Base-by-base conservation (phyloP, 2,329 filamentous ascomycete genomes). In the Monascus ruber region DNA sequence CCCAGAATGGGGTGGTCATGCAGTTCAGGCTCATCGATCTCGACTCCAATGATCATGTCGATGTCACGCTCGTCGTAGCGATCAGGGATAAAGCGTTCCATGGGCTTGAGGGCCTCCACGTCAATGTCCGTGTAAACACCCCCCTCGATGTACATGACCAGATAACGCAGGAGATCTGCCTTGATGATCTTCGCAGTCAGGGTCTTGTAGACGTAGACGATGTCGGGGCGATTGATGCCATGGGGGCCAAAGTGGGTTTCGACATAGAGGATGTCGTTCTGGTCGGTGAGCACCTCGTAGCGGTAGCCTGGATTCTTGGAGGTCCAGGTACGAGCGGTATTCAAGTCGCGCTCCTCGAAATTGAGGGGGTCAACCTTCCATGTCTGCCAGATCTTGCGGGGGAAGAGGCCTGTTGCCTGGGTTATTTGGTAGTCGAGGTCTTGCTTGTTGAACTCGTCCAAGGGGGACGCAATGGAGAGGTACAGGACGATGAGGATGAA, bases 311-410 rank as follows among this genome's bases (percentile, higher is more conserved):
- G 80, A 49, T 85, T 85, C 59, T 77, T 81, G 24, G 63, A 59
- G 0, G 74, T 68, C 81, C 81, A 85, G 1, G 78, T 78, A 47
- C 71, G 71, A 6, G 81, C 80, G 0, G 69, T 68, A 24, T 69
- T 61, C 27, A 73, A 64, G 50, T 85, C 79, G 38, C 75, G 70
- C 50, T 77, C 70, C 45, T 82, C 80, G 51, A 84, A 83, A 2
- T 68, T 66, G 28, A 83, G 64, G 2, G 81, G 77, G 44, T 80
- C 73, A 26, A 80, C 73, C 56, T 84, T 85, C 81, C 81, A 85
- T 0, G 77, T 81, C 59, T 85, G 81, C 81, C 81, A 85, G 47
- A 85, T 81, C 60, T 85, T 85, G 40, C 70, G 70, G 5, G 72
- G 81, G 49, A 78, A 85, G 49, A 39, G 54, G 37, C 42, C 47